A percentile compares a stretch with the other conserved stretches of the same genome.
Evolutionary conservation across 805 yeast genomes (phyloP).

Genomic region (Teunomyces gatunensis): DNA sequence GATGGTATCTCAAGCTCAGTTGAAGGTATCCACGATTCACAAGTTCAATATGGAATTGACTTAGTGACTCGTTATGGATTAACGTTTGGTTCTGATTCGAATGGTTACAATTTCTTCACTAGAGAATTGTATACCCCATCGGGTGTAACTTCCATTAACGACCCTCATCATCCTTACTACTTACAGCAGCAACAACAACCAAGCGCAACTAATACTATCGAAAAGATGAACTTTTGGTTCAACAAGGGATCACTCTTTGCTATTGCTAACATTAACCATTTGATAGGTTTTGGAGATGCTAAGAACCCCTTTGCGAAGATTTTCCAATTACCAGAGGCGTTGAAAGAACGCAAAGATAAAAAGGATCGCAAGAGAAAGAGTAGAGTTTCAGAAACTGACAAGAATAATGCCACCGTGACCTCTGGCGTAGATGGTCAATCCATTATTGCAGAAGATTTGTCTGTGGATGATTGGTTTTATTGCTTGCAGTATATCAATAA

Average conservation of each 20-base stretch:
- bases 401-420: constrained; percentile 9
- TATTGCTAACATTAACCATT: constrained; percentile 67
- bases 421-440: constrained; percentile 31
- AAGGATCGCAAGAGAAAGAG: constrained; percentile 62
- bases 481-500: constrained; percentile 55
- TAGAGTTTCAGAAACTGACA: constrained; percentile 18
- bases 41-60: constrained; percentile 53
- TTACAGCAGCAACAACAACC: constrained; percentile 20
- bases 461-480: constrained; percentile 52
- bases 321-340: constrained; percentile 67
- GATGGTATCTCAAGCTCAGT: constrained; percentile 12
- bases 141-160: constrained; percentile 29
- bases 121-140: constrained; percentile 36
- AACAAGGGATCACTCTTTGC: constrained; percentile 77
- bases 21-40: constrained; percentile 40
- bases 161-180: constrained; percentile 31
- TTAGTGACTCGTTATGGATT: constrained; percentile 63
- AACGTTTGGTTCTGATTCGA: constrained; percentile 66
- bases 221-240: constrained; percentile 67
- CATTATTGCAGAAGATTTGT: constrained; percentile 31
- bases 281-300: constrained; percentile 76
- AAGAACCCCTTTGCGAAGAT: constrained; percentile 73
- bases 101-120: constrained; percentile 61
- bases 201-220: constrained; percentile 30
- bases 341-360: constrained; percentile 68